Evolutionary conservation across 1,139 yeast genomes (phyloP).

Genomic region (Geotrichum europaeum): DNA sequence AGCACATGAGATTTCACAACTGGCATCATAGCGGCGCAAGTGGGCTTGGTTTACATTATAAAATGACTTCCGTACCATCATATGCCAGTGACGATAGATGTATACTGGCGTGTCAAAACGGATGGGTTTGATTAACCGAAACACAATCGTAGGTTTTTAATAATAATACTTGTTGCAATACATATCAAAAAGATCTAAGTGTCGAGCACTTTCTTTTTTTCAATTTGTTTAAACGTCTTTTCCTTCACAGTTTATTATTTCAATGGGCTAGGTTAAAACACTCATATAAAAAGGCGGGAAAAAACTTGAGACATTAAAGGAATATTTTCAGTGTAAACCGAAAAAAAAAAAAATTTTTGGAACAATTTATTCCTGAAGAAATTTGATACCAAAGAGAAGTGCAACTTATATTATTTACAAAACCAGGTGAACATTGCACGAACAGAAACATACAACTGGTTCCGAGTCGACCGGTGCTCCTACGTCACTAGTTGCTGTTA

Average conservation of each 20-base stretch:
- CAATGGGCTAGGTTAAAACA: no score
- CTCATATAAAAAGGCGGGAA: no score
- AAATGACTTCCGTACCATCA: neutral
- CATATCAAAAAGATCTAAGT: neutral
- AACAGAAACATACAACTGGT: neutral
- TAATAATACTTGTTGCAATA: neutral
- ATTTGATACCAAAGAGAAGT: neutral
- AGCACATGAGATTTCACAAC: neutral
- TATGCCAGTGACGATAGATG: neutral
- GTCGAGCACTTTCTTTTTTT: neutral
- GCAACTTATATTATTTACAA: neutral
- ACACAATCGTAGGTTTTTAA: neutral
- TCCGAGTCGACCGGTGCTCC: neutral
- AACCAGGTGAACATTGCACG: neutral
- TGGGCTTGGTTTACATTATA: neutral
- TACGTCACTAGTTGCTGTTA: neutral
- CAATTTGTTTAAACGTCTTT: neutral
- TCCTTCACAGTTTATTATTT: neutral
- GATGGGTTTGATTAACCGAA: neutral
- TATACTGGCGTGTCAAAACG: neutral
- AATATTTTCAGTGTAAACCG: no score
- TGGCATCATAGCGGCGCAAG: neutral
- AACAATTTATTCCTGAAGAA: neutral
- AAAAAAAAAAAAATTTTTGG: no score
- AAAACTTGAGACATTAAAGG: no score